A percentile compares a stretch with the other conserved stretches of the same genome.
Evolutionary conservation across 2,329 filamentous ascomycete genomes (phyloP).

Genomic region (Geosmithia putterillii): DNA sequence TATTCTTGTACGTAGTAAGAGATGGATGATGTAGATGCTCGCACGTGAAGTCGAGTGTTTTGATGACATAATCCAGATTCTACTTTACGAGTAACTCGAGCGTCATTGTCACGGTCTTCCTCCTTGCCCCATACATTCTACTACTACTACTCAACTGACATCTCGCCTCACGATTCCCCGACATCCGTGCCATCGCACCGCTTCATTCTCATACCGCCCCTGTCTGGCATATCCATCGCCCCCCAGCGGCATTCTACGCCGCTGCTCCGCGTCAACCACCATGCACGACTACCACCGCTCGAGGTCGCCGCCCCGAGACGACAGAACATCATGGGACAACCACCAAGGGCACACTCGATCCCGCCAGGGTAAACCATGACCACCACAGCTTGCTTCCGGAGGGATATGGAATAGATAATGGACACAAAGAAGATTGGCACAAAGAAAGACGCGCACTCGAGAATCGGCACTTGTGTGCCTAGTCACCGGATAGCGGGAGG

Average conservation of each 20-base stretch:
- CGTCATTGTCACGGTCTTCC: no score
- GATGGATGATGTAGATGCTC: no score
- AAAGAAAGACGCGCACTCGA: neutral
- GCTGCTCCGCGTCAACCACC: conserved; percentile 10
- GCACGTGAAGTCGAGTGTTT: no score
- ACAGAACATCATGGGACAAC: conserved; percentile 8
- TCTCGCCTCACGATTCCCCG: no score
- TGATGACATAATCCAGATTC: no score
- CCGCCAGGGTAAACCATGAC: conserved; percentile 34
- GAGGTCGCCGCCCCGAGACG: conserved; percentile 15
- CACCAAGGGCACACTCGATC: conserved; percentile 23
- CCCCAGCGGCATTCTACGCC: neutral
- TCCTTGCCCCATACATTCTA: no score
- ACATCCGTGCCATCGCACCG: no score
- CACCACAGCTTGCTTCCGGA: conserved; percentile 12
- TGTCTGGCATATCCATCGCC: neutral
- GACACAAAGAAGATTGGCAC: neutral
- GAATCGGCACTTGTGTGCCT: conserved; percentile 1
- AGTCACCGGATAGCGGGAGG: conserved; percentile 2
- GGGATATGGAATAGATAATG: neutral
- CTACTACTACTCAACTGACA: no score
- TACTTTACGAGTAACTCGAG: no score
- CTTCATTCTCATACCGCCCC: no score
- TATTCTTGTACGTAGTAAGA: no score
- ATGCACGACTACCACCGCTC: conserved; percentile 32